A percentile compares a stretch with the other conserved stretches of the same genome.
Evolutionary conservation across 1,284 basidiomycete genomes (phyloP).

Genomic region (Inonotus hispidus): DNA sequence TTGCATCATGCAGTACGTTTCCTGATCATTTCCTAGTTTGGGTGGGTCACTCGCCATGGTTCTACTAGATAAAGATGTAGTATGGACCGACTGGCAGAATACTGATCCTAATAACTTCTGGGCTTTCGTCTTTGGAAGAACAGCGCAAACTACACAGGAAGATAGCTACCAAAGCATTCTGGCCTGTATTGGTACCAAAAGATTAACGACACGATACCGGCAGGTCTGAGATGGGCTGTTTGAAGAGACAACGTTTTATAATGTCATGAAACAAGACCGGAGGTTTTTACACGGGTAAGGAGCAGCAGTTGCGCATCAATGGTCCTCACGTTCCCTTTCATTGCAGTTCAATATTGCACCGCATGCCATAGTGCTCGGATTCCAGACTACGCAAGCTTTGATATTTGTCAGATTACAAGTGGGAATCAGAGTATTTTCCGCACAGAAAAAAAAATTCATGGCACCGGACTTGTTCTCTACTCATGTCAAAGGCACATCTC

Average conservation of each 20-base stretch:
- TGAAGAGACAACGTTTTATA: conserved; percentile 25
- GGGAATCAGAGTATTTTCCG: too few relatives aligned
- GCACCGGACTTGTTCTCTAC: too few relatives aligned
- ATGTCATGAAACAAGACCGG: conserved; percentile 32
- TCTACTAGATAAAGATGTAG: conserved; percentile 34
- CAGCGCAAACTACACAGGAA: conserved; percentile 27
- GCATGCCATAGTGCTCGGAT: conserved; percentile 21
- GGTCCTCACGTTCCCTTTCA: too few relatives aligned
- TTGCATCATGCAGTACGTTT: conserved; percentile 34
- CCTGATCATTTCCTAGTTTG: not conserved
- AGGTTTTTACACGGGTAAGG: too few relatives aligned
- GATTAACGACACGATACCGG: conserved; percentile 27
- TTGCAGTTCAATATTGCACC: too few relatives aligned
- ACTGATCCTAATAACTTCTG: conserved; percentile 25
- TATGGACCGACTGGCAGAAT: conserved; percentile 37
- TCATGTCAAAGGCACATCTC: too few relatives aligned
- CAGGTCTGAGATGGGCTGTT: conserved; percentile 33
- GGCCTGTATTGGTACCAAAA: conserved; percentile 33
- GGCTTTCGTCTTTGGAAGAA: conserved; percentile 31
- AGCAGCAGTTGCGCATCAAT: too few relatives aligned
- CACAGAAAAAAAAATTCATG: too few relatives aligned
- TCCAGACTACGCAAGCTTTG: too few relatives aligned
- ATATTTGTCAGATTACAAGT: too few relatives aligned
- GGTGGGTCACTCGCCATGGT: not conserved
- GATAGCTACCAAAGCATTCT: conserved; percentile 21